Evolutionary conservation across 2,329 filamentous ascomycete species (phyloP).

Genomic region (Hymenoscyphus linearis): DNA sequence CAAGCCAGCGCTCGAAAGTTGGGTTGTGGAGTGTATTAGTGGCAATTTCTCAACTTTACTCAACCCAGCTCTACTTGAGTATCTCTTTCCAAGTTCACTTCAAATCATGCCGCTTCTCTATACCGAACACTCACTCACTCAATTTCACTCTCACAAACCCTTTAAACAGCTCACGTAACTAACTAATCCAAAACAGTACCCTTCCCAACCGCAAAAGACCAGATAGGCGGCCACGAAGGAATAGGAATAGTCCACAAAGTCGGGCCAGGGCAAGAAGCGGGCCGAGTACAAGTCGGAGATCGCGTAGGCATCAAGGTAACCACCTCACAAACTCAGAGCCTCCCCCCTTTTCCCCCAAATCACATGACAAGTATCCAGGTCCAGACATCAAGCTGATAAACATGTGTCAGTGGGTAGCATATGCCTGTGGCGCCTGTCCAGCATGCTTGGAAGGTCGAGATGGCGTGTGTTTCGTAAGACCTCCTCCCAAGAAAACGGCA

Average conservation of each 20-base stretch:
- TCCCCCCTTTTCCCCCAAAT: neutral
- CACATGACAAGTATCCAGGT: neutral
- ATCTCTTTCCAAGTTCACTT: no score
- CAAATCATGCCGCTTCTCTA: no score
- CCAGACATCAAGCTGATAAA: constrained; percentile 6
- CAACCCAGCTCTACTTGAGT: no score
- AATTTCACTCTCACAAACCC: neutral
- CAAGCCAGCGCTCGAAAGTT: no score
- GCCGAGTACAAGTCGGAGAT: constrained; percentile 58
- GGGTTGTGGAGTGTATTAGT: no score
- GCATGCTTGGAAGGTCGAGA: constrained; percentile 52
- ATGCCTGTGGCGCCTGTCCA: constrained; percentile 49
- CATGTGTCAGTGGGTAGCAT: constrained; percentile 45
- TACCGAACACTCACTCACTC: no score
- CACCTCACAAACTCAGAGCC: neutral
- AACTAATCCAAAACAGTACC: constrained; percentile 49
- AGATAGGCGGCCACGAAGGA: constrained; percentile 66
- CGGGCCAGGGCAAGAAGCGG: constrained; percentile 51
- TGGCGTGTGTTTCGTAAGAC: constrained; percentile 58
- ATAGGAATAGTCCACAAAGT: constrained; percentile 61
- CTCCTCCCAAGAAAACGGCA: no score
- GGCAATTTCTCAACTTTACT: no score
- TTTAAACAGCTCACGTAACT: neutral
- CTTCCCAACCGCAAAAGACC: constrained; percentile 51
- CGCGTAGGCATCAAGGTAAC: constrained; percentile 63